Base-by-base conservation (phyloP, 1,284 basidiomycete species). In the Tilletiopsis washingtonensis region DNA sequence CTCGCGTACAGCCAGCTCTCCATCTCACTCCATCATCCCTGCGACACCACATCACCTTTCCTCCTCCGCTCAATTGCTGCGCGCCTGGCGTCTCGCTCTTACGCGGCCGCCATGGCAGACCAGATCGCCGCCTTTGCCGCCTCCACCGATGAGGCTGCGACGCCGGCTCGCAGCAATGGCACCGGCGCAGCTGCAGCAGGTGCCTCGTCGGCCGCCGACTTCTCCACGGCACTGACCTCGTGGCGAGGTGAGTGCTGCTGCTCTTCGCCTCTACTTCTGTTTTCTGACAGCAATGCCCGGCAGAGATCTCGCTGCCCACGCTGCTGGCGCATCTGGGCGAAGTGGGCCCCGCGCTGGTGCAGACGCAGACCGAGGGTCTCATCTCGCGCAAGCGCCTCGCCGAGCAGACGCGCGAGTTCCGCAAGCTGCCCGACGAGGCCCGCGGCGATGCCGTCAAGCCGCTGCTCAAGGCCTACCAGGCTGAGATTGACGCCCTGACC, bases 401-500 rank as follows among this genome's bases (percentile, higher is more conserved):
- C 0, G 68, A 72, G 11, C 64, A 66, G 34, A 72, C 69, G 1
- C 47, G 64, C 19, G 67, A 67, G 23, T 72, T 70, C 49, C 69
- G 64, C 19, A 62, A 67, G 42, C 59, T 46, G 5, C 11, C 12
- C n/a, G 59, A 62, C 32, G 45, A 57, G 23, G 46, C 49, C 21
- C 62, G 67, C 49, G 58, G 64, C 42, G 61, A 65, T 11, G 57
- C 45, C 40, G 56, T 71, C 57, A 69, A 69, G 40, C 58, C 61
- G 9, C 51, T 71, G 24, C 59, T 72, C 40, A 71, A 69, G 44
- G 49, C 50, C 5, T 97, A 98, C 77, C 93, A 98, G 75, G 80
- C 84, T 5, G 93, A 97, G 76, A 97, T 99, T 56, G 93, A 99
- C 76, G 84, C 78, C 62, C 81, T 98, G 53, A 97, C 91, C 0